Evolutionary conservation across 2,329 filamentous ascomycete species (phyloP), one percentile per base, ranked within the genome.

Genomic region (Coleophoma cylindrospora): DNA sequence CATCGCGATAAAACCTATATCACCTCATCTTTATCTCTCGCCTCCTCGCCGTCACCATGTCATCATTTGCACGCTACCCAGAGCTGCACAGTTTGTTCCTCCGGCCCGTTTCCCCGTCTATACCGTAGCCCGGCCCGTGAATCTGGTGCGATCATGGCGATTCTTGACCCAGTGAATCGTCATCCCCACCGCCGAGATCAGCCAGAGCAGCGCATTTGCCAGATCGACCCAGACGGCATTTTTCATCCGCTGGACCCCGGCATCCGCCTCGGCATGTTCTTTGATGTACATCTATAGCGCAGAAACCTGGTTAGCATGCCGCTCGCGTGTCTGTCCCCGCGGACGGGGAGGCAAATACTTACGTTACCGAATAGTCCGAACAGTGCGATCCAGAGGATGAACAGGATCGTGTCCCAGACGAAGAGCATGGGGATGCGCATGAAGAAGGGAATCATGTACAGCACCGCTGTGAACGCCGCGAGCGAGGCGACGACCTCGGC

Each of bases 191-290:
- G 80, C 76, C 3, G 81, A 83, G 43, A 84, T 67, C 45, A 90
- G 70, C 91, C 91, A 96, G 46, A 96, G 74, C 13, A 89, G 64
- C 66, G 89, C 79, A 65, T 86, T 89, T 43, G 79, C 73, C 46
- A 95, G 68, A 66, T 92, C 87, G 43, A 95, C 76, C 87, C 89
- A 95, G 14, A 94, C 88, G 5, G 89, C 88, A 63, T 85, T 83
- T 72, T 91, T 90, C 90, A 96, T 95, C 50, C 88, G 79, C 57
- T 74, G 71, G 50, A 92, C 77, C 45, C 77, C 83, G 38, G 61
- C 60, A 63, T 88, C 77, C 13, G 83, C 83, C 64, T 86, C 74
- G 0, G 84, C 66, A 51, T 89, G 67, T 61, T 84, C 83, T 48
- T 80, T 68, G 64, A 95, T 87, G 73, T 86, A 96, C 75, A 92